These are phyloP conservation scores for Gymnopus androsaceus DNA, from an alignment of 1,284 basidiomycete genomes.

Conservation along the genomic window DNA sequence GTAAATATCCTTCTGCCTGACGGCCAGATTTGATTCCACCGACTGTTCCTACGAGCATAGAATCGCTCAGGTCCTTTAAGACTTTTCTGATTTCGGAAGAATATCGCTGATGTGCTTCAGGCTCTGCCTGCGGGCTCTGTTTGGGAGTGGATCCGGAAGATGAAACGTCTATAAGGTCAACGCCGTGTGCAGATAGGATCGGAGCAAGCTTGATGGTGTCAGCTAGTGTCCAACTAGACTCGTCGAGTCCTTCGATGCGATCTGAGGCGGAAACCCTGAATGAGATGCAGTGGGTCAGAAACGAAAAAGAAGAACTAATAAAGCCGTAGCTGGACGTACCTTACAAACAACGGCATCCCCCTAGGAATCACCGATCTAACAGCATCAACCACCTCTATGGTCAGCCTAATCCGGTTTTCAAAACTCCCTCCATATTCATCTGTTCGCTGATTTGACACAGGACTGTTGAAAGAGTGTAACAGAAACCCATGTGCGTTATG, in stretches of 20 bases:
- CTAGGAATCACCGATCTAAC: slow-evolving; percentile 50
- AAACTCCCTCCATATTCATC: slow-evolving; percentile 66
- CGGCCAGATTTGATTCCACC: slow-evolving; percentile 47
- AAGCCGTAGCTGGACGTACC: slow-evolving; percentile 44
- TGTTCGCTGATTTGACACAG: slow-evolving; percentile 57
- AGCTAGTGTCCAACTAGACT: slow-evolving; percentile 50
- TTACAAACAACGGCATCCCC: slow-evolving; percentile 57
- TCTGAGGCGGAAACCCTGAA: slow-evolving; percentile 55
- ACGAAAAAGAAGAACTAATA: slow-evolving; percentile 33
- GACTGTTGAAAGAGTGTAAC: slow-evolving; percentile 48
- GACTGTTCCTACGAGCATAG: slow-evolving; percentile 56
- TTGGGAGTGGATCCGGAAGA: slow-evolving; percentile 49
- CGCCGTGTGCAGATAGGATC: slow-evolving; percentile 46
- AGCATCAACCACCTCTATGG: slow-evolving; percentile 49
- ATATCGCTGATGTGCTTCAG: slow-evolving; percentile 48
- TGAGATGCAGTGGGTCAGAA: slow-evolving; percentile 30
- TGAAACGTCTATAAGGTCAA: slow-evolving; percentile 59
- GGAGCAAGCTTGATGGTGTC: slow-evolving; percentile 50
- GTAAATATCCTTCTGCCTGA: slow-evolving; percentile 10
- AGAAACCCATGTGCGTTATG: slow-evolving; percentile 57
- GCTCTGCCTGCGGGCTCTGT: slow-evolving; percentile 32
- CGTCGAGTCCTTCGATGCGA: slow-evolving; percentile 51
- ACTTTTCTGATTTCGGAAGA: slow-evolving; percentile 52
- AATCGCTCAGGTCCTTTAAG: slow-evolving; percentile 26
- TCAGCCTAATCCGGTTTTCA: slow-evolving; percentile 59